Base-by-base conservation (phyloP, 805 yeast species). In the Yarrowia sp. region DNA sequence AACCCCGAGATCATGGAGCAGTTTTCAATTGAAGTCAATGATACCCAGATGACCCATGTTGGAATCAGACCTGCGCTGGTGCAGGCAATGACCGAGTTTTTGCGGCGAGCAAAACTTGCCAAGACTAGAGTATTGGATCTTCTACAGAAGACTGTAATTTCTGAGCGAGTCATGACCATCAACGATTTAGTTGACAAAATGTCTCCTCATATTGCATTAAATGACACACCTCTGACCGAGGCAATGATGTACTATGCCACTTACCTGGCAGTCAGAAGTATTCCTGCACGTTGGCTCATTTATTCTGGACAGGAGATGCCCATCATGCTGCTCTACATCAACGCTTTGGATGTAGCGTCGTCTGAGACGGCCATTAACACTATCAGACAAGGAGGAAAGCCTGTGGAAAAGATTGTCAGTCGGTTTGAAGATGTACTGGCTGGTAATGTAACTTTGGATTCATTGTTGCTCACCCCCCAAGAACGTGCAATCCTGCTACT, bases 201-300 rank as follows among this genome's bases (percentile, higher is more conserved):
- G 50, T 30, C 34, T 13, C 53, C 55, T 5, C 55, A 61, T 20
- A 13, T 61, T 13, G 43, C 42, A 8, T 19, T 61, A 5, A 20
- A 58, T 15, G 50, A 43, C 13, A 10, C 64, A 13, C 50, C 64
- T 24, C 38, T 46, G 20, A 61, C 66, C 2, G 55, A 55, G 2
- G 66, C 55, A 1, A 47, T 46, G 66, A 46, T 46, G 43, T 47
- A 46, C 43, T 61, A 61, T 9, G 66, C 66, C 44, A 61, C 66
- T 3, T 61, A 61, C 12, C 36, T 61, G 24, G 53, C 66, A 9
- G 66, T 61, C 2, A 30, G 66, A 46, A 46, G 55, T n/a, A 46
- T 61, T 20, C 66, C 66, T 5, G 66, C 53, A 4, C 34, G 46
- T 7, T 61, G 66, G 66, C 46, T 61, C 1, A 61, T 61, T 46